These are phyloP conservation scores for Starmerella floricola DNA, from an alignment of 805 yeast genomes.

Conservation along the genomic window DNA sequence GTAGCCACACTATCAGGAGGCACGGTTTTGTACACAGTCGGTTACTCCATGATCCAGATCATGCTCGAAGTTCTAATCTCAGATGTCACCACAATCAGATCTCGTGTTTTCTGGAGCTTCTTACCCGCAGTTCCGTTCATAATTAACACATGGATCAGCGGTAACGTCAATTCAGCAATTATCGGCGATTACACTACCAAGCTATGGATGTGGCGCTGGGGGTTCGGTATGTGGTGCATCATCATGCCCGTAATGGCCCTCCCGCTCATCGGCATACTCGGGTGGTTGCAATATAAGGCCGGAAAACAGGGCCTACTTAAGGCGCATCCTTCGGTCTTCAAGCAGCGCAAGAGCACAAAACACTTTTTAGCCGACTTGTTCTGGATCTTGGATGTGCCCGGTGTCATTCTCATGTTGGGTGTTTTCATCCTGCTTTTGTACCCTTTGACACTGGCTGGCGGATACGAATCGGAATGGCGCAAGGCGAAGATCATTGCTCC, in stretches of 20 bases:
- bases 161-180: conserved; percentile 35
- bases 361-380: conserved; percentile 28
- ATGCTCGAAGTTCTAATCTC: conserved; percentile 47
- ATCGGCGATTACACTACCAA: conserved; percentile 21
- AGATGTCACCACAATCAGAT: conserved; percentile 55
- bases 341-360: conserved; percentile 28
- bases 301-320: conserved; percentile 39
- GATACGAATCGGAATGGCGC: conserved; percentile 43
- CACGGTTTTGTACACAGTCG: conserved; percentile 41
- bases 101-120: conserved; percentile 56
- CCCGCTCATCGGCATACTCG: conserved; percentile 44
- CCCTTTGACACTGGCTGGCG: conserved; percentile 70
- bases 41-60: conserved; percentile 54
- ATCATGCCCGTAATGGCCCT: conserved; percentile 53
- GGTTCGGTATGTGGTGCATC: conserved; percentile 70
- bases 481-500: conserved; percentile 55
- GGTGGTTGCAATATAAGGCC: conserved; percentile 48
- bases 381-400: conserved; percentile 57
- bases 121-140: conserved; percentile 61
- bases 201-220: conserved; percentile 47
- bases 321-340: conserved; percentile 33
- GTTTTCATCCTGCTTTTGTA: conserved; percentile 53
- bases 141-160: conserved; percentile 69
- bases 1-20: conserved; percentile 54
- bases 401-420: conserved; percentile 43